These are phyloP conservation scores for Aspergillus udagawae DNA, from an alignment of 2,329 filamentous ascomycete species.

Conservation along the genomic window DNA sequence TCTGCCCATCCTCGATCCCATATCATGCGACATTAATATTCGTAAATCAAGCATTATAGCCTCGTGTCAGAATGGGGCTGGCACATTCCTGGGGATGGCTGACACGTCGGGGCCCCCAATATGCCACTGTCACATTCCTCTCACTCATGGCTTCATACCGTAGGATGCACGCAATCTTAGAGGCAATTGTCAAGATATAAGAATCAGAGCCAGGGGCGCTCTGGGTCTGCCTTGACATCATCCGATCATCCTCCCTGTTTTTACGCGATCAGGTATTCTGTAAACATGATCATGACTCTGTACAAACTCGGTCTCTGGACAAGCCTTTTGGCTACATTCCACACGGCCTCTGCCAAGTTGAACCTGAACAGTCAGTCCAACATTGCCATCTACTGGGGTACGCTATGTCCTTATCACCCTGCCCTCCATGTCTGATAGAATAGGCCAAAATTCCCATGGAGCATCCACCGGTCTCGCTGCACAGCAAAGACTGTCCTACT, in stretches of 20 bases:
- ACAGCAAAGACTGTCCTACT: constrained; percentile 55
- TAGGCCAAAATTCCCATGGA: constrained; percentile 59
- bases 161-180: background rate
- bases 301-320: background rate
- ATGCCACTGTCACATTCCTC: background rate
- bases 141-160: background rate
- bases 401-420: background rate
- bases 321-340: background rate
- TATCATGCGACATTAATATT: background rate
- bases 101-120: background rate
- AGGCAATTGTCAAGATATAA: background rate
- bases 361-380: background rate
- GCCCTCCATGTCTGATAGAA: background rate
- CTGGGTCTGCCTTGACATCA: no score
- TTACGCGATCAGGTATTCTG: background rate
- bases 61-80: background rate
- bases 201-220: background rate
- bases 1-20: background rate
- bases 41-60: background rate
- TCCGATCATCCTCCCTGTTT: background rate
- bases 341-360: background rate
- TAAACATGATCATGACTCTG: constrained; percentile 17
- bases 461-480: constrained; percentile 25
- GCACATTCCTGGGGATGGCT: background rate
- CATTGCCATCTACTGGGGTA: background rate